Base-by-base conservation (phyloP, 208 protist species). In the Phytomonas serpens region DNA sequence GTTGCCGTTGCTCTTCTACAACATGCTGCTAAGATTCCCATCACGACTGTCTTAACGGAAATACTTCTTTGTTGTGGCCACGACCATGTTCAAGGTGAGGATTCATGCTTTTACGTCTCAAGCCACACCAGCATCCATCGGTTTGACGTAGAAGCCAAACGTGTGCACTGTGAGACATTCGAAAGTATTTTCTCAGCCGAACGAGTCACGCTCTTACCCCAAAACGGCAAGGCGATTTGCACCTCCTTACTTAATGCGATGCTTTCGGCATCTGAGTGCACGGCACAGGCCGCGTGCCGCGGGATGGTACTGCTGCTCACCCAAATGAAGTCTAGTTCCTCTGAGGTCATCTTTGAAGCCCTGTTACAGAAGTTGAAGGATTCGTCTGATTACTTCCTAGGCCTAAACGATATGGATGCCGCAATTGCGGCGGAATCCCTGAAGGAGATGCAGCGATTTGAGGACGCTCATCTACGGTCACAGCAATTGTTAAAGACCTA, bases 401-500 rank as follows among this genome's bases (percentile, higher is more conserved):
- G 71, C 23, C 77, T 93, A 23, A 79, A 84, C 52, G 68, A 78
- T 27, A 76, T 80, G 67, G 89, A 96, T 71, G 83, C 72, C 31
- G 92, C 92, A 33, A 85, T 96, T 69, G 89, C 92, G 3, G 78
- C 84, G 19, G 80, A 86, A 64, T 80, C 80, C 61, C 31, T 72
- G 5, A 73, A 83, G 13, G 77, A 76, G 37, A 77, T 90, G 71
- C 67, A 73, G 29, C 68, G 69, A 31, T 96, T 89, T 72, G 89
- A 93, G 78, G 81, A 79, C 19, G 14, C n/a, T 37, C 66, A 79
- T 31, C 77, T 96, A 29, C 74, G 79, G 19, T 84, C 85, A 65
- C 83, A 83, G 78, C 84, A 92, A 67, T 79, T 96, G 33, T 78
- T 94, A 37, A 94, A 94, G 78, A 80, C 67, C 33, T 93, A 93